Evolutionary conservation across 306 rosid genomes (phyloP), one percentile per base, ranked within the genome.

Genomic region (Sicyos edulis): DNA sequence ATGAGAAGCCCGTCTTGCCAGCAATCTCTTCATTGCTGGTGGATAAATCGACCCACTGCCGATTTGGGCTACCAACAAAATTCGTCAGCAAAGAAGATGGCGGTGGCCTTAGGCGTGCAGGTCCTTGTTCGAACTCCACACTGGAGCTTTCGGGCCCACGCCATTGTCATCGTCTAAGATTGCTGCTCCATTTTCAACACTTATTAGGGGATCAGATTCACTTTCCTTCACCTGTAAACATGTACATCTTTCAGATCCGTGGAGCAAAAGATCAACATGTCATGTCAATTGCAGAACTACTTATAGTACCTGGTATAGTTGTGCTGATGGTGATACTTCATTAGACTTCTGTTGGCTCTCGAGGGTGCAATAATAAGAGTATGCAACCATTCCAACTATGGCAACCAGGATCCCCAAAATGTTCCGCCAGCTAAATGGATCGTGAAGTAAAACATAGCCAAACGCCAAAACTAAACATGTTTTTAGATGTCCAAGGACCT

Each of bases 401-500:
- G 98, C 98, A 69, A 92, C 59, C 57, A 82, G 6, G 74, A 92
- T 92, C 32, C 98, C 98, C 53, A 90, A 65, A 69, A 92, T 88
- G 84, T 92, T 92, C 80, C 89, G 88, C 98, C 96, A 92, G 82
- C 88, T 84, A 78, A 92, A 88, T 59, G 98, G 98, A 70, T 92
- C 96, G 9, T 56, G 92, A 73, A 92, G 98, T 50, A 92, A 83
- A 62, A 84, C 77, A 82, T 90, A 92, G 69, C 96, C 98, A 72
- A 92, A 92, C 40, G 90, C 96, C 77, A 92, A 81, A 40, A 92
- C 96, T 69, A 92, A 88, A 79, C 96, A 92, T 66, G 98, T 92
- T 83, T 92, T 92, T 65, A 90, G 85, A 85, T 92, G 98, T 75
- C 98, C 98, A 63, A 92, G 96, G 74, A 90, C 98, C 84, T 92